Percentiles rank a stretch among this genome's conserved stretches.
These are phyloP conservation scores for Tricholomella constricta DNA, from an alignment of 768 basidiomycete genomes.

Conservation along the genomic window DNA sequence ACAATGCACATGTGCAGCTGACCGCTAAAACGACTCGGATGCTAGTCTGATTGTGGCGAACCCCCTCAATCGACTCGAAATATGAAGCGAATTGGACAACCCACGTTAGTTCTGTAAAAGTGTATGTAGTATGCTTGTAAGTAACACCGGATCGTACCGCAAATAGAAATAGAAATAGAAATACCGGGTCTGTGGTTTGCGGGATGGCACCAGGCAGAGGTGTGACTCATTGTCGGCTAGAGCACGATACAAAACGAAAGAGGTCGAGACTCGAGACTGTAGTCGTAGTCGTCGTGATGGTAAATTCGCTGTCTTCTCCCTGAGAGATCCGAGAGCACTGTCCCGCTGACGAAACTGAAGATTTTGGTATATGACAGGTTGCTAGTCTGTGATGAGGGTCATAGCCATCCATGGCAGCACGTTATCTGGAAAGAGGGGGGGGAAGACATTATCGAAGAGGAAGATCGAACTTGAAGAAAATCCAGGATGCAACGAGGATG, in stretches of 20 bases:
- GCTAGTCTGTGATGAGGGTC: constrained; percentile 1
- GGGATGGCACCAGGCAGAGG: neutral
- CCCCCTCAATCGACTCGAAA: neutral
- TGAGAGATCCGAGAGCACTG: constrained; percentile 24
- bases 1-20: too few relatives aligned
- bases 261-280: constrained; percentile 21
- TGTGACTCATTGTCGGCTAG: too few relatives aligned
- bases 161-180: too few relatives aligned
- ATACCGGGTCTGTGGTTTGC: neutral
- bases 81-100: neutral
- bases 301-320: constrained; percentile 26
- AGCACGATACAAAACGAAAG: neutral
- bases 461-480: neutral
- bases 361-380: constrained; percentile 24
- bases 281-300: constrained; percentile 35
- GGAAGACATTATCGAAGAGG: neutral
- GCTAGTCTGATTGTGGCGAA: neutral
- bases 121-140: too few relatives aligned
- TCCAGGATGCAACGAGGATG: neutral
- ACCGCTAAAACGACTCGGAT: too few relatives aligned
- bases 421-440: neutral
- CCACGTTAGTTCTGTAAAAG: neutral
- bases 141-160: neutral
- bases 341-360: constrained; percentile 12
- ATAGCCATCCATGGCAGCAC: neutral